phyloP scores from a whole-genome alignment of 176 grass and related monocot species.

The Oryza australiensis region DNA sequence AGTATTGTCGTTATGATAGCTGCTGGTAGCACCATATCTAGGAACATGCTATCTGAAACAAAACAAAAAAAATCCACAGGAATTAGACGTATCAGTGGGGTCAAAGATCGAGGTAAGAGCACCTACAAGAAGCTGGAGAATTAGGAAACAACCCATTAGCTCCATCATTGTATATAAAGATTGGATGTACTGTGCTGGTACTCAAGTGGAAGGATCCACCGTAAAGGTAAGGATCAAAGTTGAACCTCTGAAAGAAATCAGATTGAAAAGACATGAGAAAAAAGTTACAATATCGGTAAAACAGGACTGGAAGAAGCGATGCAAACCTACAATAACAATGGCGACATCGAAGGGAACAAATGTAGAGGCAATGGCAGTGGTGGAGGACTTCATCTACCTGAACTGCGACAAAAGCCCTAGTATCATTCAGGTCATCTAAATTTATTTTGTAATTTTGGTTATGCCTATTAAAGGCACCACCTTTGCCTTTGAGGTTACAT shows the following conservation, averaged over 20 bases:
- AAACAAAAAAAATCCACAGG: conserved; percentile 56
- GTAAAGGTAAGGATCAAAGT: conserved; percentile 69
- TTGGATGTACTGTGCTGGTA: conserved; percentile 88
- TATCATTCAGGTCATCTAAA: conserved; percentile 66
- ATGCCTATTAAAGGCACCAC: neutral
- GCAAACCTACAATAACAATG: conserved; percentile 49
- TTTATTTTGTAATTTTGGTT: neutral
- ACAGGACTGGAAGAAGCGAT: conserved; percentile 80
- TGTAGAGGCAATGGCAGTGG: conserved; percentile 72
- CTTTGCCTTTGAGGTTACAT: neutral
- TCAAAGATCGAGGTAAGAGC: conserved; percentile 64
- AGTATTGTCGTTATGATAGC: conserved; percentile 31
- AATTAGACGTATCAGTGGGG: conserved; percentile 62
- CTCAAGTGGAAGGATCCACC: conserved; percentile 73
- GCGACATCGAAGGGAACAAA: conserved; percentile 55
- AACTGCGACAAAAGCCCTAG: conserved; percentile 69
- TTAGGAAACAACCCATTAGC: conserved; percentile 70
- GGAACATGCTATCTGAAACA: conserved; percentile 31
- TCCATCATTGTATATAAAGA: conserved; percentile 81
- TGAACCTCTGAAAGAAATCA: conserved; percentile 27
- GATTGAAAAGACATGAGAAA: conserved; percentile 15
- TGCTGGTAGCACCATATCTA: neutral
- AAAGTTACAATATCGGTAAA: conserved; percentile 16
- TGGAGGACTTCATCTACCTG: conserved; percentile 97
- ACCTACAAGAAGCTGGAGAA: conserved; percentile 64